Percentiles rank a stretch among this genome's conserved stretches.
phyloP scores from a whole-genome alignment of 1,284 basidiomycete species.

The Papiliotrema laurentii region DNA sequence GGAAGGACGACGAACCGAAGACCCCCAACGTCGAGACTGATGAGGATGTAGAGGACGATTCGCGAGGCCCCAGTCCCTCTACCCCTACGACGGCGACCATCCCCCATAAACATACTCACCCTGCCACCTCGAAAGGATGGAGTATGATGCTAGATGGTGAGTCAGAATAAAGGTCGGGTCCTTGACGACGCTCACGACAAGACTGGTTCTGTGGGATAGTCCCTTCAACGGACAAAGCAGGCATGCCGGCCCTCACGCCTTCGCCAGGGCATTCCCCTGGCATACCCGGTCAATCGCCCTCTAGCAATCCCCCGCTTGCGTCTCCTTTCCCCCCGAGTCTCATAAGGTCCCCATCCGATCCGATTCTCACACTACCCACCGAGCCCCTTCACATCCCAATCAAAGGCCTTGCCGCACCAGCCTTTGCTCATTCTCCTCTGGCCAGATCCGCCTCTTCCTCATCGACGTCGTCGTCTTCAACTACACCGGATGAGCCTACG shows the following conservation, averaged over 20 bases:
- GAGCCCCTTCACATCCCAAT: background rate
- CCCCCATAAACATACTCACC: constrained; percentile 10
- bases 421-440: constrained; percentile 15
- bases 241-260: constrained; percentile 4
- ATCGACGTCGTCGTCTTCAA: constrained; percentile 8
- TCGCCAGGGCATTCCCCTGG: constrained; percentile 6
- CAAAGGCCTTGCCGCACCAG: background rate
- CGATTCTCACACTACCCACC: constrained; percentile 1
- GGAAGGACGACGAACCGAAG: constrained; percentile 2
- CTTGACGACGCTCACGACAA: constrained; percentile 7
- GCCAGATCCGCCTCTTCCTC: constrained; percentile 19
- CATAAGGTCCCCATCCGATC: constrained; percentile 4
- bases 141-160: constrained; percentile 44
- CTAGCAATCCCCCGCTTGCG: constrained; percentile 3
- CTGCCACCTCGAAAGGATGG: constrained; percentile 30
- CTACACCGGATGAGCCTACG: constrained; percentile 10
- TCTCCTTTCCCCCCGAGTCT: background rate
- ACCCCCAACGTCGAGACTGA: background rate
- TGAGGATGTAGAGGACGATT: background rate
- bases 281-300: background rate
- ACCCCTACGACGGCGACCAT: constrained; percentile 17
- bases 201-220: constrained; percentile 39
- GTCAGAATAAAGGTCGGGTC: constrained; percentile 2
- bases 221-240: constrained; percentile 1
- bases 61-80: background rate